These are phyloP conservation scores for Miscanthus lutarioriparius DNA, from an alignment of 176 grass and related monocot genomes.

Conservation along the genomic window DNA sequence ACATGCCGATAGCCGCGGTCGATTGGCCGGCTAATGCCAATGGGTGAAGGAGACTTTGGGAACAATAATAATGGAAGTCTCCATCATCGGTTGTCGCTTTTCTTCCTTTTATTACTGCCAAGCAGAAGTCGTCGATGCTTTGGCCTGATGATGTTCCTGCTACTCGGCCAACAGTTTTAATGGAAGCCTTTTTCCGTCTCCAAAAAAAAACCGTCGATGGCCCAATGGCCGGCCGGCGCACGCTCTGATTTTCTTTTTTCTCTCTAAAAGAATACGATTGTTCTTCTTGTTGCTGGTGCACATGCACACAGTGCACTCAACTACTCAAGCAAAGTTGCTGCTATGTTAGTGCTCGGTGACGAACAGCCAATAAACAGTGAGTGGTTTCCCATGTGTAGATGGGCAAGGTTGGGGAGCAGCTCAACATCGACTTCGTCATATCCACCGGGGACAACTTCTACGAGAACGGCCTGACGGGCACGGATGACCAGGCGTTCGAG, in stretches of 20 bases:
- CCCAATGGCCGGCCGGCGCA: not conserved
- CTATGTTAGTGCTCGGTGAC: not conserved
- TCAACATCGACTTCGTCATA: slow-evolving; percentile 84
- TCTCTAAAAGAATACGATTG: not conserved
- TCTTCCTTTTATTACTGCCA: not conserved
- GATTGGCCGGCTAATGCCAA: not conserved
- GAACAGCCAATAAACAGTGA: not conserved
- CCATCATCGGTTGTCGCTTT: not conserved
- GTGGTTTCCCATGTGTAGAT: slow-evolving; percentile 47
- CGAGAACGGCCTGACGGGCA: slow-evolving; percentile 58
- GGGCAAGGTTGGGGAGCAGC: slow-evolving; percentile 61
- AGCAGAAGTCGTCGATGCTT: not conserved
- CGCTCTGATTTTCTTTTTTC: too few species aligned
- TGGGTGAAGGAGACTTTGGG: too few species aligned
- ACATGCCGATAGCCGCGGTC: too few species aligned
- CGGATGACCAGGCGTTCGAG: slow-evolving; percentile 61
- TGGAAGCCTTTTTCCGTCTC: too few species aligned
- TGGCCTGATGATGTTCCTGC: too few species aligned
- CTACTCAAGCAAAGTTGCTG: not conserved
- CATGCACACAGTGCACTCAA: not conserved
- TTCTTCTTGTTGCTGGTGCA: not conserved
- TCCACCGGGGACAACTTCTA: slow-evolving; percentile 97
- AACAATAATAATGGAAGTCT: not conserved
- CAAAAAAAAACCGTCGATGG: too few species aligned
- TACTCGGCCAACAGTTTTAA: too few species aligned